Percentiles rank a stretch among this genome's conserved stretches.
Conservation (phyloP, 768 basidiomycete species). For the Steccherinum ochraceum region DNA sequence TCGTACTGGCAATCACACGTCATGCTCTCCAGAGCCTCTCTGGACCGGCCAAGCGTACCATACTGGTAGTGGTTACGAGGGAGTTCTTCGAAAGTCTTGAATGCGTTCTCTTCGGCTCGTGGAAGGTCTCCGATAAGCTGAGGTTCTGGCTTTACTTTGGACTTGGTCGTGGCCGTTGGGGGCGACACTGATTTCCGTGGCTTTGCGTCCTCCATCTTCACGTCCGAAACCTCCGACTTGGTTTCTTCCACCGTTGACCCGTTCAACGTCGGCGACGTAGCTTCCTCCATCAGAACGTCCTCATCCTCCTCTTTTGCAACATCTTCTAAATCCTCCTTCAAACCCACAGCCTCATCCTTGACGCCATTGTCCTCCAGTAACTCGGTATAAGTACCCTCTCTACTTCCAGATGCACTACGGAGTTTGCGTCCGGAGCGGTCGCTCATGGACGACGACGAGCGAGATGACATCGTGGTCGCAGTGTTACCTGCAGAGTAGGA, state of each 20-base stretch:
- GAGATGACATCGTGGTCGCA: neutral
- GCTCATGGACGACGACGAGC: neutral
- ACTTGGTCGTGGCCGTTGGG: constrained; percentile 19
- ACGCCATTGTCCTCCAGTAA: constrained; percentile 1
- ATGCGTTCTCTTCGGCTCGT: constrained; percentile 64
- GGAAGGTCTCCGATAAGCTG: constrained; percentile 83
- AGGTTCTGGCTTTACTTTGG: constrained; percentile 31
- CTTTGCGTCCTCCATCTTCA: neutral
- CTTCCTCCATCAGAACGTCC: neutral
- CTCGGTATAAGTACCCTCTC: neutral
- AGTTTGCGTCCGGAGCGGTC: neutral
- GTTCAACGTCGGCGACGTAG: constrained; percentile 12
- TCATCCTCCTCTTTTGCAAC: constrained; percentile 9
- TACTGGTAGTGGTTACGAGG: constrained; percentile 80
- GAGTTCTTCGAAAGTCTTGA: constrained; percentile 69
- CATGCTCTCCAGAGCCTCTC: constrained; percentile 89
- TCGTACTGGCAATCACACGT: constrained; percentile 89
- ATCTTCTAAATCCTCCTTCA: neutral
- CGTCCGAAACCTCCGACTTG: constrained; percentile 20
- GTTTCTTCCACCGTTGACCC: constrained; percentile 13
- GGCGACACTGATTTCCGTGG: constrained; percentile 26
- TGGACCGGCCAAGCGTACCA: constrained; percentile 78
- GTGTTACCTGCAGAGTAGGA: neutral
- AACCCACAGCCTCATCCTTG: constrained; percentile 4
- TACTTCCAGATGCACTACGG: neutral